phyloP scores from a whole-genome alignment of 805 yeast species.

The Teunomyces atbi region DNA sequence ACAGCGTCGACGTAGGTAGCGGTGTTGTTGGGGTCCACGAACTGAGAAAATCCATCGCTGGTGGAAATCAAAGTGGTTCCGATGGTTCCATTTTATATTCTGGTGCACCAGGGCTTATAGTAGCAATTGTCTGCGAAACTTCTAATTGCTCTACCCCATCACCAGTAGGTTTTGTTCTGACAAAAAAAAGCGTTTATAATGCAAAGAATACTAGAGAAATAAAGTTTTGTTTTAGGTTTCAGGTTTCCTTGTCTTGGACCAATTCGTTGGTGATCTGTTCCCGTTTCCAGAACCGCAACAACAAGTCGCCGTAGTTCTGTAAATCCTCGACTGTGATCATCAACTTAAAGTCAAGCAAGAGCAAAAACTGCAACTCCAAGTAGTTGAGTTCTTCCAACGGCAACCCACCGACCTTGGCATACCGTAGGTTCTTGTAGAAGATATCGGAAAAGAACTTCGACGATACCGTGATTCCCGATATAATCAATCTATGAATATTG shows the following conservation, averaged over 20 bases:
- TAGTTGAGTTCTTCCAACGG: conserved; percentile 92
- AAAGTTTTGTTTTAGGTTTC: not conserved
- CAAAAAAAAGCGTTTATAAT: not conserved
- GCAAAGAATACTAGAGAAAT: conserved; percentile 3
- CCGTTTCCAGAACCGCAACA: conserved; percentile 80
- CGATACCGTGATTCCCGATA: conserved; percentile 93
- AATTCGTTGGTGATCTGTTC: conserved; percentile 52
- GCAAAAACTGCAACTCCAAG: conserved; percentile 83
- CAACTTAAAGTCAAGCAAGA: conserved; percentile 80
- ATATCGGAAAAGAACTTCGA: conserved; percentile 93
- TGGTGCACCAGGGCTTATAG: not conserved
- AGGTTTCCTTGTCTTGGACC: conserved; percentile 5
- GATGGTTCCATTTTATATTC: not conserved
- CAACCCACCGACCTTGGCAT: conserved; percentile 93
- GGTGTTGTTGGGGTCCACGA: conserved; percentile 8
- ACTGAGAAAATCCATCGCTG: not conserved
- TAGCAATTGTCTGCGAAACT: too few species aligned
- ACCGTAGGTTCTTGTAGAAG: conserved; percentile 89
- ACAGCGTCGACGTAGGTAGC: conserved; percentile 17
- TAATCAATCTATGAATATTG: conserved; percentile 90
- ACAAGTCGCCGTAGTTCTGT: conserved; percentile 83
- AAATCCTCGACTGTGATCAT: conserved; percentile 88
- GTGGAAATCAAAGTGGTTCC: not conserved
- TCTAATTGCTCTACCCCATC: too few species aligned
- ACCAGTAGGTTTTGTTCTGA: not conserved